phyloP scores from a whole-genome alignment of 352 stramenopile species.

The Pseudoperonospora humuli region DNA sequence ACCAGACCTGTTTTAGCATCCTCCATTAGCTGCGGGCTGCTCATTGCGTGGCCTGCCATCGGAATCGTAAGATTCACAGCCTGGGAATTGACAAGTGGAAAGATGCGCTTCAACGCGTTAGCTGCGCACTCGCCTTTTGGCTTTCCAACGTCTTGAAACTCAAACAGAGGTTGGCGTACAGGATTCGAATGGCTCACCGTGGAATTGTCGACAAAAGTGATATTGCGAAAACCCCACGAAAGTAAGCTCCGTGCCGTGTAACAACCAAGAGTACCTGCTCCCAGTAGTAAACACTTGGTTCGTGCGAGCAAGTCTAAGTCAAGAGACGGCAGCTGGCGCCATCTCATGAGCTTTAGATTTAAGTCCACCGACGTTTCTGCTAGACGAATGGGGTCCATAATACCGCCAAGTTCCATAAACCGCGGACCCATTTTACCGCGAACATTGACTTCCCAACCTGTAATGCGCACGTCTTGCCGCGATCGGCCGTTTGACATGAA shows the following conservation, averaged over 20 bases:
- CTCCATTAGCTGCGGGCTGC: conserved; percentile 42
- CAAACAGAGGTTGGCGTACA: conserved; percentile 95
- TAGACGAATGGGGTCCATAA: conserved; percentile 83
- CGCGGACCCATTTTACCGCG: conserved; percentile 67
- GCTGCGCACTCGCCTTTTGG: conserved; percentile 93
- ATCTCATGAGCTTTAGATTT: conserved; percentile 99
- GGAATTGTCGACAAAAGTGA: conserved; percentile 97
- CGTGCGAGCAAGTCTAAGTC: conserved; percentile 86
- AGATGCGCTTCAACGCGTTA: conserved; percentile 88
- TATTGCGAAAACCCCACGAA: conserved; percentile 95
- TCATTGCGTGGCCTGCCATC: conserved; percentile 95
- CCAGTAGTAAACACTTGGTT: conserved; percentile 94
- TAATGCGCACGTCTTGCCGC: conserved; percentile 28
- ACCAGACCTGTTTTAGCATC: conserved; percentile 66
- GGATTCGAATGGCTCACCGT: conserved; percentile 97
- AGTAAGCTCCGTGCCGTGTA: conserved; percentile 92
- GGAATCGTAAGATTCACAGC: conserved; percentile 94
- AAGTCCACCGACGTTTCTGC: conserved; percentile 95
- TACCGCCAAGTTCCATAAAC: conserved; percentile 60
- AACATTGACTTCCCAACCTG: conserved; percentile 73
- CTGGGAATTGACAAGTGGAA: conserved; percentile 84
- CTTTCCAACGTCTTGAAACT: conserved; percentile 91
- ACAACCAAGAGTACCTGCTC: conserved; percentile 95
- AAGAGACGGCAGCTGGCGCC: conserved; percentile 92
- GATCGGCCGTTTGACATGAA: conserved; percentile 27